phyloP scores from a whole-genome alignment of 1,284 basidiomycete genomes.

The Puccinia horiana region DNA sequence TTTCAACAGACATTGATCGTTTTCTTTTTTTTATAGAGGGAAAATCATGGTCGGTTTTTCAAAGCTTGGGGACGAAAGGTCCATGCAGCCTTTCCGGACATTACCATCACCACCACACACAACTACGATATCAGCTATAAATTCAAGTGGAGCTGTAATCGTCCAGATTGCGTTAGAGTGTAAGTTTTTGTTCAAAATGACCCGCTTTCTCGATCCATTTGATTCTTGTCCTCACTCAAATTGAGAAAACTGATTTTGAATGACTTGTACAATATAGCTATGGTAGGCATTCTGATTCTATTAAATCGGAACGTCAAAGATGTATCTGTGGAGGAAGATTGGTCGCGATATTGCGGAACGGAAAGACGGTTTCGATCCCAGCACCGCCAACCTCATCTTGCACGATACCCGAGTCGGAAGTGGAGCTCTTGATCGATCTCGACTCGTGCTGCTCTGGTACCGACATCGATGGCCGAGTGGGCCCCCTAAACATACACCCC shows the following conservation, averaged over 20 bases:
- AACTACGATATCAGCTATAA: slow-evolving; percentile 75
- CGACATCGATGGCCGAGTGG: background rate
- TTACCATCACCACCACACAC: slow-evolving; percentile 72
- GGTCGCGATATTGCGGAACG: slow-evolving; percentile 13
- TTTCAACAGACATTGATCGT: background rate
- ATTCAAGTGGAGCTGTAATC: slow-evolving; percentile 72
- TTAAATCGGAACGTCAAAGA: slow-evolving; percentile 69
- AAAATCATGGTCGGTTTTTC: slow-evolving; percentile 63
- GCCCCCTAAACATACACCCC: background rate
- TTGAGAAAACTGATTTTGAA: background rate
- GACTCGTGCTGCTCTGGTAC: background rate
- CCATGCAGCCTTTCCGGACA: slow-evolving; percentile 67
- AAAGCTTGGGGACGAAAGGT: slow-evolving; percentile 60
- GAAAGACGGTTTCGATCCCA: slow-evolving; percentile 1
- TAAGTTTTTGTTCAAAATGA: slow-evolving; percentile 55
- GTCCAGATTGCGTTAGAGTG: slow-evolving; percentile 66
- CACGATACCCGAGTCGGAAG: background rate
- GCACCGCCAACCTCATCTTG: too few relatives aligned
- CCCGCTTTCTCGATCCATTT: background rate
- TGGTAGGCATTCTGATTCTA: slow-evolving; percentile 74
- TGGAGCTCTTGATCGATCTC: slow-evolving; percentile 11
- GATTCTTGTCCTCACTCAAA: background rate
- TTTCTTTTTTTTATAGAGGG: slow-evolving; percentile 23
- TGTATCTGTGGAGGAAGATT: slow-evolving; percentile 57
- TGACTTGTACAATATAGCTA: slow-evolving; percentile 62